Evolutionary conservation across 2,329 filamentous ascomycete genomes (phyloP), one percentile per base, ranked within the genome.

Genomic region (Aureobasidium sp.): DNA sequence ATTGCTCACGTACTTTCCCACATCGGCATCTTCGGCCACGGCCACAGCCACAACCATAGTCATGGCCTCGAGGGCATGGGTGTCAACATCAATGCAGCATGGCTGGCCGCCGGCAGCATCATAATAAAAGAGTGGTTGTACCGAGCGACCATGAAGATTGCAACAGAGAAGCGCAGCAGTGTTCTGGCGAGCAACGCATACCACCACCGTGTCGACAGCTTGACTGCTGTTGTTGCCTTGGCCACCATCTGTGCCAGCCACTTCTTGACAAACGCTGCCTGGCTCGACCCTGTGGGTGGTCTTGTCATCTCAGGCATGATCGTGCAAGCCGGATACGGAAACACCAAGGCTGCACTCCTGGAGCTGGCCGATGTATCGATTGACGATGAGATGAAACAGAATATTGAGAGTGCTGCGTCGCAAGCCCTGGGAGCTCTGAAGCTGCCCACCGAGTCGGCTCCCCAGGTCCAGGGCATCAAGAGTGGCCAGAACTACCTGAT

Each of bases 101-200:
- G 94, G 94, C 78, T 99, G 64, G 93, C 94, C 39, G 88, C 85
- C 44, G 93, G 90, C 22, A 96, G 91, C 1, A 94, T 99, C 62
- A 75, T 91, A 29, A 80, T 97, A 70, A 99, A 99, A 77, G 94
- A 99, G 76, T 99, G 92, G 90, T 80, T 99, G 29, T 99, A 97
- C 73, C 87, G 89, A 79, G 91, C 93, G 66, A 99, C 93, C 94
- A 85, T 97, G 87, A 97, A 97, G 79, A 86, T 99, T 64, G 94
- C 94, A 49, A 86, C 86, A 69, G 90, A 96, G 76, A 90, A 93
- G 74, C 96, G 96, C 73, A 97, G 93, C 14, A 95, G 92, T 7
- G 91, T 99, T 64, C 85, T 99, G 27, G 92, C 93, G 42, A 97
- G 92, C 63, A 99, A 99, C 72, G 93, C 94, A 63, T 83, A 97